Base-by-base conservation (phyloP, 768 basidiomycete genomes). In the Serendipita indica region DNA sequence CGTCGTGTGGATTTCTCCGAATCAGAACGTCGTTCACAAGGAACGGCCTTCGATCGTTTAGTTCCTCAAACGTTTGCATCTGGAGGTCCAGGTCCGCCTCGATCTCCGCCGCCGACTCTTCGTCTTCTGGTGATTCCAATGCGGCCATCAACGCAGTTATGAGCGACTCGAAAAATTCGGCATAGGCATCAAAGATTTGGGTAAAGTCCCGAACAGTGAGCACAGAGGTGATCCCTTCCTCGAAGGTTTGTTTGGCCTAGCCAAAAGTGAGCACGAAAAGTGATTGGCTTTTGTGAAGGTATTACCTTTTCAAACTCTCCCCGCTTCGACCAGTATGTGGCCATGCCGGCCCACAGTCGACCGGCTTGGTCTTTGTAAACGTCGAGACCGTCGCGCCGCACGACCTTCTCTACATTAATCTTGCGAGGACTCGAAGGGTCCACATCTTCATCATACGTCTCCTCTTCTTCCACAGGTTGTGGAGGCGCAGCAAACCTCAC, bases 251-350 rank as follows among this genome's bases (percentile, higher is more conserved):
- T 63, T 84, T 89, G 14, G 90, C 89, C 57, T 87, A 64, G 33
- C n/a, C n/a, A n/a, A n/a, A n/a, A 13, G 35, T 12, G 35, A 13
- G 35, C 13, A 41, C 1, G 14, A 43, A 45, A 13, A 35, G 27
- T 25, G 56, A 37, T n/a, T n/a, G 54, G 49, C 52, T 14, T n/a
- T 18, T 10, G 39, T 12, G 33, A 32, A 7, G 30, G 16, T 58
- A 64, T 27, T 32, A 65, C 65, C 33, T 62, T 78, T 62, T 92
- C 92, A 66, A 99, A 97, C 68, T 98, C 96, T 58, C 80, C 89
- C 3, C 91, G 83, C 71, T 96, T 96, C 69, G 93, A 93, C 94
- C 94, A 99, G 67, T 94, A 98, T 0, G 93, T 97, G 1, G 93
- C 93, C 28, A 98, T 71, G 0, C 94, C 96, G 3, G 90, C 86